Conservation (phyloP, 768 basidiomycete genomes). For the Phylloporus arenicola region DNA sequence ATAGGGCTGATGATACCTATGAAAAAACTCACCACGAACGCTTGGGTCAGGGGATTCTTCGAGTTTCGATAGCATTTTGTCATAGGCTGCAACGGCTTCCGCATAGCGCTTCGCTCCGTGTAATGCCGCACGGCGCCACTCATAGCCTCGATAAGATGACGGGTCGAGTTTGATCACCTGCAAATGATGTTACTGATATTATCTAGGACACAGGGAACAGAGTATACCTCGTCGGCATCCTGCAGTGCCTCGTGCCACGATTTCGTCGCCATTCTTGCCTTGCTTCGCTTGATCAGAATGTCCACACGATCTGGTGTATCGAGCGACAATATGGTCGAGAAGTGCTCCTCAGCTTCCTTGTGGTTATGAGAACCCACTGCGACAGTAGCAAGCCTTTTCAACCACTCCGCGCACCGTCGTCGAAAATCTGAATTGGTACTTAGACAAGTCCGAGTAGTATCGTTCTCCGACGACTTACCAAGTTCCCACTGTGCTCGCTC, state of each 20-base stretch:
- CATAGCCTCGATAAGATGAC: neutral
- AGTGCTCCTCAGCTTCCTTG: neutral
- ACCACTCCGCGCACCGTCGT: neutral
- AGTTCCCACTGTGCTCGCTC: neutral
- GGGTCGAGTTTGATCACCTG: neutral
- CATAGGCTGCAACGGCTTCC: neutral
- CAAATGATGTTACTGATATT: neutral
- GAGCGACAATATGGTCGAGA: neutral
- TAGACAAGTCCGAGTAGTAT: neutral
- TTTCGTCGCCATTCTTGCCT: neutral
- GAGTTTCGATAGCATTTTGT: neutral
- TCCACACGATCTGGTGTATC: neutral
- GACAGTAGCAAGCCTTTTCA: neutral
- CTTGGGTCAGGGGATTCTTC: neutral
- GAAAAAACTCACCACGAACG: neutral
- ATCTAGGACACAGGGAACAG: too few species aligned
- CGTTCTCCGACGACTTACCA: neutral
- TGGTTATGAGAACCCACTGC: neutral
- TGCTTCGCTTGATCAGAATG: neutral
- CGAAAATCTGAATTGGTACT: neutral
- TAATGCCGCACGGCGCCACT: neutral
- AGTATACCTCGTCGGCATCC: neutral
- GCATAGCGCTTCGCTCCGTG: neutral
- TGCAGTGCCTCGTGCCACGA: neutral
- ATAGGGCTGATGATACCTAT: neutral